phyloP scores from a whole-genome alignment of 768 basidiomycete species.

The Zangia roseola region DNA sequence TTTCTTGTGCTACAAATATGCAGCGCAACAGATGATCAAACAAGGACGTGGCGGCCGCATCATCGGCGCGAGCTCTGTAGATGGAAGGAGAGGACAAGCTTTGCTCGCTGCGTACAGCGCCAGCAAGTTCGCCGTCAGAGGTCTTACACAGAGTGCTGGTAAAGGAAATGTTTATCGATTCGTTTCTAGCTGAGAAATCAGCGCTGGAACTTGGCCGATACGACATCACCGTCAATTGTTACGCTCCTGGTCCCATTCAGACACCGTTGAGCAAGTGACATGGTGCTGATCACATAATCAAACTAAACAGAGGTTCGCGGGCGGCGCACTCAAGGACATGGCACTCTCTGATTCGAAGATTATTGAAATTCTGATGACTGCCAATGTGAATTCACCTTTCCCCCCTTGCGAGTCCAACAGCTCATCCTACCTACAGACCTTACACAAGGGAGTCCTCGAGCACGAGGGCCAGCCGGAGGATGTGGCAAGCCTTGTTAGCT shows the following conservation, averaged over 20 bases:
- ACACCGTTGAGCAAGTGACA: constrained; percentile 28
- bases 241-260: constrained; percentile 34
- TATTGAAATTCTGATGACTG: background rate
- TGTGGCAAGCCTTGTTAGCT: constrained; percentile 33
- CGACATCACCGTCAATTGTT: constrained; percentile 38
- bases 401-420: too few species aligned
- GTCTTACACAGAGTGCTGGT: constrained; percentile 40
- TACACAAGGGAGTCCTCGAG: constrained; percentile 3
- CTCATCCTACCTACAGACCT: too few species aligned
- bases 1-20: too few species aligned
- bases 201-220: constrained; percentile 30
- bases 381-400: too few species aligned
- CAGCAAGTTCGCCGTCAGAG: constrained; percentile 40
- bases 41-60: constrained; percentile 53
- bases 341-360: background rate
- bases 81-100: background rate
- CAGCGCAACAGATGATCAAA: background rate
- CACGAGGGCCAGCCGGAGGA: constrained; percentile 30
- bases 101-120: constrained; percentile 24
- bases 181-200: background rate
- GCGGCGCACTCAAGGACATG: background rate
- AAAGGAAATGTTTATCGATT: background rate
- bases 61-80: constrained; percentile 37
- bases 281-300: background rate
- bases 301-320: too few species aligned